Conservation (phyloP, 1,284 basidiomycete genomes). For the Naganishia liquefaciens region DNA sequence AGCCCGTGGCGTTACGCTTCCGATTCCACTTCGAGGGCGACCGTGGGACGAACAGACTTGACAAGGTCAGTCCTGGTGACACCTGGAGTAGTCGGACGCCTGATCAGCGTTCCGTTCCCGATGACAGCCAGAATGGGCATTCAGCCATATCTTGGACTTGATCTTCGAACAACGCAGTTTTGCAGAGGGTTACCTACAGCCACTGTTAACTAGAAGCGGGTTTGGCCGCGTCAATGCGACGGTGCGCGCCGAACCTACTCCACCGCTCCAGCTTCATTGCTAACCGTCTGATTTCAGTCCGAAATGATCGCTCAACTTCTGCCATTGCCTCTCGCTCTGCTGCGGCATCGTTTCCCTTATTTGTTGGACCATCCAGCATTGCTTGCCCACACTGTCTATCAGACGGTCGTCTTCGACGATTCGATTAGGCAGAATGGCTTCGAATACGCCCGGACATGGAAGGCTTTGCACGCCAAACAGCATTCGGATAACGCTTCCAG, state of each 20-base stretch:
- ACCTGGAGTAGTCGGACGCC: no score
- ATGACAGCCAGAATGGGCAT: conserved; percentile 90
- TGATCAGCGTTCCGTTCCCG: conserved; percentile 14
- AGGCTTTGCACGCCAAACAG: conserved; percentile 4
- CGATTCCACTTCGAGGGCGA: conserved; percentile 92
- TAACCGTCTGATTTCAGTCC: conserved; percentile 57
- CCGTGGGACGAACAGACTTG: conserved; percentile 83
- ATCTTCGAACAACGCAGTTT: conserved; percentile 77
- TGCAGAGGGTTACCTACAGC: conserved; percentile 73
- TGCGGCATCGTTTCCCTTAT: conserved; percentile 70
- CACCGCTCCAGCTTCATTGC: background rate
- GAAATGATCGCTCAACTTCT: conserved; percentile 75
- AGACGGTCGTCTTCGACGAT: conserved; percentile 84
- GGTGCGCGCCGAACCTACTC: conserved; percentile 57
- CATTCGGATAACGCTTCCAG: conserved; percentile 41
- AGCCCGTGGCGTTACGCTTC: conserved; percentile 82
- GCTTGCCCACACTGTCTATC: conserved; percentile 92
- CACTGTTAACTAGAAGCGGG: conserved; percentile 65
- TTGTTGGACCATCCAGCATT: conserved; percentile 77
- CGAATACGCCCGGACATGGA: conserved; percentile 58
- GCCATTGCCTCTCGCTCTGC: conserved; percentile 69
- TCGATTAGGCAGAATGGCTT: conserved; percentile 76
- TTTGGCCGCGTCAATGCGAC: conserved; percentile 70
- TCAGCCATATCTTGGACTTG: conserved; percentile 83
- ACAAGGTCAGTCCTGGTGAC: conserved; percentile 65